Conservation (phyloP, 139 green algal genomes). For the Mesostigma viride region DNA sequence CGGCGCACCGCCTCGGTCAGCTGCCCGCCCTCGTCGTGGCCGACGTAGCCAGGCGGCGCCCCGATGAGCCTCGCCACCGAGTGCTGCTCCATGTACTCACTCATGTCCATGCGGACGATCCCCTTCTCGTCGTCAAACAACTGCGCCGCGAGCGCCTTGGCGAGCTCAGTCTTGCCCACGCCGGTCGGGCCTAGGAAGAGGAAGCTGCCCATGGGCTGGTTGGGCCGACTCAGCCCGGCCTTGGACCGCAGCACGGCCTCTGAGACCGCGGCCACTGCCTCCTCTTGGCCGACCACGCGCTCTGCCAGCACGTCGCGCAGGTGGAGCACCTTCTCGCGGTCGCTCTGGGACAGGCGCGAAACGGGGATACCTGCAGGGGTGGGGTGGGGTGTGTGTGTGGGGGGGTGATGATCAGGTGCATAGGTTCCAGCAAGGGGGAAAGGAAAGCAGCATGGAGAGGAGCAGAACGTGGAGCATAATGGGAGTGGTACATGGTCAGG, state of each 20-base stretch:
- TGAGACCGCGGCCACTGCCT: slow-evolving; percentile 73
- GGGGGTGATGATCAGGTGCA: no score
- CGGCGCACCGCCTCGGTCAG: slow-evolving; percentile 67
- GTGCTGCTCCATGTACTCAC: slow-evolving; percentile 61
- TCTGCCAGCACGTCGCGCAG: slow-evolving; percentile 76
- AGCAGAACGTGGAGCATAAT: no score
- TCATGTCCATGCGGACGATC: slow-evolving; percentile 68
- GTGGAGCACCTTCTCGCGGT: slow-evolving; percentile 83
- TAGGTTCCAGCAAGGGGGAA: no score
- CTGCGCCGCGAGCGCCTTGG: slow-evolving; percentile 62
- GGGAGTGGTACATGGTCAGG: no score
- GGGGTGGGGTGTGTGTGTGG: no score
- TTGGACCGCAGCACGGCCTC: slow-evolving; percentile 81
- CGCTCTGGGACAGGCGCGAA: slow-evolving; percentile 55
- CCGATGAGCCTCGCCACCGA: slow-evolving; percentile 60
- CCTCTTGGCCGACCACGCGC: slow-evolving; percentile 57
- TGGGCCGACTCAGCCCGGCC: slow-evolving; percentile 47
- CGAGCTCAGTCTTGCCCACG: slow-evolving; percentile 75
- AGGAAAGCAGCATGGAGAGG: no score
- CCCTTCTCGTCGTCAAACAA: slow-evolving; percentile 69
- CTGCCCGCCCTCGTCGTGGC: slow-evolving; percentile 59
- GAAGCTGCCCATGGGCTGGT: slow-evolving; percentile 50
- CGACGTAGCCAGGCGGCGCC: slow-evolving; percentile 54
- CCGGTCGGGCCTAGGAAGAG: slow-evolving; percentile 83
- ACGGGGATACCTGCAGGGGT: slow-evolving; percentile 74